Evolutionary conservation across 2,329 filamentous ascomycete genomes (phyloP).

Genomic region (Dactylellina leptospora): DNA sequence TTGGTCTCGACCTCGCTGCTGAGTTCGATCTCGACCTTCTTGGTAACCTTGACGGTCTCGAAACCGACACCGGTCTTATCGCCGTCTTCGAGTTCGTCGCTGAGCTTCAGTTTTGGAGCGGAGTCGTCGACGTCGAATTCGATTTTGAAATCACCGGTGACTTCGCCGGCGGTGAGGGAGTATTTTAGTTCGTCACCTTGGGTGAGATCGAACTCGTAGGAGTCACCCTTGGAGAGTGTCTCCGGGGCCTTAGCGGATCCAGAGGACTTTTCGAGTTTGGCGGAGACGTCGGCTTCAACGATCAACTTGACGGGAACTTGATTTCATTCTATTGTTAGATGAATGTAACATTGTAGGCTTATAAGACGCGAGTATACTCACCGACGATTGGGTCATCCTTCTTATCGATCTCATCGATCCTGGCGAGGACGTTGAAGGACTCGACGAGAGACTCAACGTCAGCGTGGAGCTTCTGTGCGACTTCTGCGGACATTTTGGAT

Average conservation of each 20-base stretch:
- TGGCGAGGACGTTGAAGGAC: slow-evolving; percentile 15
- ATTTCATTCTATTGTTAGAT: not conserved
- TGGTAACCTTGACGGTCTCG: slow-evolving; percentile 29
- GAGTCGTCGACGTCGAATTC: slow-evolving; percentile 33
- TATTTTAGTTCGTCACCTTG: slow-evolving; percentile 44
- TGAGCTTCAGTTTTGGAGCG: slow-evolving; percentile 44
- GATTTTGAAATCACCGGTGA: slow-evolving; percentile 32
- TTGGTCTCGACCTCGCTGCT: slow-evolving; percentile 22
- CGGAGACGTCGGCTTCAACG: slow-evolving; percentile 14
- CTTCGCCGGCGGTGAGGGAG: slow-evolving; percentile 25
- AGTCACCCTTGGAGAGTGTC: not conserved
- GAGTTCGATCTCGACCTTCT: slow-evolving; percentile 32
- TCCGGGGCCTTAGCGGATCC: slow-evolving; percentile 1
- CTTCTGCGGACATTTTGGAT: slow-evolving; percentile 19
- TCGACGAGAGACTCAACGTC: slow-evolving; percentile 18
- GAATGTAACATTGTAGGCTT: too few relatives aligned
- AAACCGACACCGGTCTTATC: slow-evolving; percentile 36
- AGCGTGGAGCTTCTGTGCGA: slow-evolving; percentile 17
- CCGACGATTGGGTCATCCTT: slow-evolving; percentile 12
- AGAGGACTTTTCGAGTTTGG: slow-evolving; percentile 5
- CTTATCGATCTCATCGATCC: slow-evolving; percentile 20
- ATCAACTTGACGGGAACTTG: slow-evolving; percentile 17
- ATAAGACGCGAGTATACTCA: not conserved
- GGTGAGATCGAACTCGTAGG: slow-evolving; percentile 16
- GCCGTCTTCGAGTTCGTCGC: slow-evolving; percentile 41